phyloP scores from a whole-genome alignment of 257 asterid species.

The Datura wrightii region DNA sequence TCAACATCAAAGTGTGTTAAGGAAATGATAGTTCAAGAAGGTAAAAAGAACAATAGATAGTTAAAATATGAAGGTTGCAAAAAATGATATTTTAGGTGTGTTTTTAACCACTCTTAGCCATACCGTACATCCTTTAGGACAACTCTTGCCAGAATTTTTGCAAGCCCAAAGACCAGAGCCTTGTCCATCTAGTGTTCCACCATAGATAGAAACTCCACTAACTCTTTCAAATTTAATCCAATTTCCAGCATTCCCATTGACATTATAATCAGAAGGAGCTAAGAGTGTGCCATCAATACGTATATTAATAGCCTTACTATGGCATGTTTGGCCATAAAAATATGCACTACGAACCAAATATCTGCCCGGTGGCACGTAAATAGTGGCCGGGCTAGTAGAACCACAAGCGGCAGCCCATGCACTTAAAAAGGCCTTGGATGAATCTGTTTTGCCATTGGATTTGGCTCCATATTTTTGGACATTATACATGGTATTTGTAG shows the following conservation, averaged over 20 bases:
- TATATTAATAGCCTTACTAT: slow-evolving; percentile 39
- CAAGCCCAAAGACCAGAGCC: slow-evolving; percentile 56
- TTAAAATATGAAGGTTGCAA: no score
- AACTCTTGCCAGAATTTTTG: slow-evolving; percentile 46
- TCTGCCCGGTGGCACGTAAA: slow-evolving; percentile 38
- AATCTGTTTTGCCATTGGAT: slow-evolving; percentile 51
- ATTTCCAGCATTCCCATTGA: no score
- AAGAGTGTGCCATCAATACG: no score
- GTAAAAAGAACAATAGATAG: no score
- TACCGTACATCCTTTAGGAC: slow-evolving; percentile 49
- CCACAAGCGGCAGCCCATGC: no score
- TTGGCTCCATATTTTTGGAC: slow-evolving; percentile 45
- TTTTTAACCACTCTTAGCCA: not conserved
- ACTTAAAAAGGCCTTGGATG: slow-evolving; percentile 31
- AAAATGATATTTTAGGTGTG: no score
- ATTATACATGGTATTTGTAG: no score
- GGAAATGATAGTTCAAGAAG: no score
- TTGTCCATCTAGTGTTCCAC: slow-evolving; percentile 62
- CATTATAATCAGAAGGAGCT: no score
- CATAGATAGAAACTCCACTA: slow-evolving; percentile 54
- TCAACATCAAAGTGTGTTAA: no score
- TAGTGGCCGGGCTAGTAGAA: no score
- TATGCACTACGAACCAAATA: slow-evolving; percentile 39
- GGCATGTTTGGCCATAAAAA: slow-evolving; percentile 57
- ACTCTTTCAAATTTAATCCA: slow-evolving; percentile 67